Percentiles rank a stretch among this genome's conserved stretches.
phyloP scores from a whole-genome alignment of 495 filamentous ascomycete genomes.

The Penicillium psychrofluorescens region DNA sequence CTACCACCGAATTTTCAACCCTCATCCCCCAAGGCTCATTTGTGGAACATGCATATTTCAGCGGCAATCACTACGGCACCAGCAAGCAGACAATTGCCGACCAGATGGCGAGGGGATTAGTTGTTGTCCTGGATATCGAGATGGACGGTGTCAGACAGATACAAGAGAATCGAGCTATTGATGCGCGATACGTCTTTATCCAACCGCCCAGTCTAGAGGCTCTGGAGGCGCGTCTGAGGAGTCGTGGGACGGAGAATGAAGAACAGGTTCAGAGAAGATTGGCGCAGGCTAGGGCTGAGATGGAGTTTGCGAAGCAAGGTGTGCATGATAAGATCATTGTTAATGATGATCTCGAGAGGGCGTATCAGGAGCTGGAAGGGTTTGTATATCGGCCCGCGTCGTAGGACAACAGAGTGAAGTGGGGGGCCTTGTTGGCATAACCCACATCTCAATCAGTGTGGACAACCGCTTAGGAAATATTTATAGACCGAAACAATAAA shows the following conservation, averaged over 20 bases:
- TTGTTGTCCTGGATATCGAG: constrained; percentile 62
- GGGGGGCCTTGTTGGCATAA: too few species aligned
- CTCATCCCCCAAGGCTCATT: constrained; percentile 60
- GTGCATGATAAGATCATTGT: constrained; percentile 73
- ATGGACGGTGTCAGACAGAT: constrained; percentile 89
- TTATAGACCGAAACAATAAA: too few species aligned
- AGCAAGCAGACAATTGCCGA: constrained; percentile 63
- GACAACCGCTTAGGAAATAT: too few species aligned
- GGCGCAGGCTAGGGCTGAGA: constrained; percentile 63
- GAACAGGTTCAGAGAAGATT: constrained; percentile 63
- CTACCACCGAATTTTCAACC: constrained; percentile 52
- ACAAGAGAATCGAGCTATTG: constrained; percentile 48
- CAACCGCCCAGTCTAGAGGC: constrained; percentile 61
- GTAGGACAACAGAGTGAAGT: too few species aligned
- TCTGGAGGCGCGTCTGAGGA: constrained; percentile 65
- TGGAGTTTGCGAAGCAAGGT: constrained; percentile 63
- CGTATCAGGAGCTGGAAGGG: constrained; percentile 65
- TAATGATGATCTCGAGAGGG: constrained; percentile 72
- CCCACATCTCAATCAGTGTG: too few species aligned
- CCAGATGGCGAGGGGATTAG: constrained; percentile 50
- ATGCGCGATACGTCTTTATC: constrained; percentile 74
- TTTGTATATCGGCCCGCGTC: constrained; percentile 19
- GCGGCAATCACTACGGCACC: constrained; percentile 75
- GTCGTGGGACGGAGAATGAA: constrained; percentile 70
- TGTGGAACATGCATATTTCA: constrained; percentile 75